Conservation (phyloP, 306 rosid genomes). For the Begonia fuchsioides region DNA sequence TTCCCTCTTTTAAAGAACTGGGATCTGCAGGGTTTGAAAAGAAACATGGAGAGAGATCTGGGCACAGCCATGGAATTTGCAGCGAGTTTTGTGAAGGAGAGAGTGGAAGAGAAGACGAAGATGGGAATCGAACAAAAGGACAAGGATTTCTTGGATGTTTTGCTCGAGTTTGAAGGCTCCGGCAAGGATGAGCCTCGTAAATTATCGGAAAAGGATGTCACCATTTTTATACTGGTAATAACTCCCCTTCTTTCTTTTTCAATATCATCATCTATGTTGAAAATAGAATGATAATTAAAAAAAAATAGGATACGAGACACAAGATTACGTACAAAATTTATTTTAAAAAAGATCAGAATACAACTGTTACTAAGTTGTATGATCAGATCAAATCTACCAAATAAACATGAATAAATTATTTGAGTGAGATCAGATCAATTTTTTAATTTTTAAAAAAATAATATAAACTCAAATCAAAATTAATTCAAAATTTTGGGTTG, state of each 20-base stretch:
- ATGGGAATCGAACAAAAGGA: not conserved
- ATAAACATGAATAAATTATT: too few species aligned
- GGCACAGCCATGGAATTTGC: slow-evolving; percentile 32
- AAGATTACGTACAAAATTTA: too few species aligned
- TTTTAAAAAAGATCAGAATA: too few species aligned
- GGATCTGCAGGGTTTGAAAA: slow-evolving; percentile 34
- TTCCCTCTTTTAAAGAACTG: slow-evolving; percentile 40
- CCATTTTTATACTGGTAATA: slow-evolving; percentile 38
- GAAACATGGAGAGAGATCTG: slow-evolving; percentile 37
- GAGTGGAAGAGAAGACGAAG: slow-evolving; percentile 9
- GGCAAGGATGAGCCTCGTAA: slow-evolving; percentile 20
- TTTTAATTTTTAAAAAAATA: too few species aligned
- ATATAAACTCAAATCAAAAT: too few species aligned
- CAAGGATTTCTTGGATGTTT: slow-evolving; percentile 40
- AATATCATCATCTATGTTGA: not conserved
- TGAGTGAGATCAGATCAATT: too few species aligned
- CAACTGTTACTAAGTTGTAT: too few species aligned
- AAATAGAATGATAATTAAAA: too few species aligned
- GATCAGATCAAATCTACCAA: too few species aligned
- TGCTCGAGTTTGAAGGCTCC: slow-evolving; percentile 33
- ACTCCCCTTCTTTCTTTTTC: not conserved
- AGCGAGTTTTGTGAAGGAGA: slow-evolving; percentile 23
- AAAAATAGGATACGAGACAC: too few species aligned
- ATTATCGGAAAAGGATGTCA: slow-evolving; percentile 30
- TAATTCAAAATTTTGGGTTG: too few species aligned